These are phyloP conservation scores for Quercus lobata DNA, from an alignment of 331 rosid genomes.

Conservation along the genomic window DNA sequence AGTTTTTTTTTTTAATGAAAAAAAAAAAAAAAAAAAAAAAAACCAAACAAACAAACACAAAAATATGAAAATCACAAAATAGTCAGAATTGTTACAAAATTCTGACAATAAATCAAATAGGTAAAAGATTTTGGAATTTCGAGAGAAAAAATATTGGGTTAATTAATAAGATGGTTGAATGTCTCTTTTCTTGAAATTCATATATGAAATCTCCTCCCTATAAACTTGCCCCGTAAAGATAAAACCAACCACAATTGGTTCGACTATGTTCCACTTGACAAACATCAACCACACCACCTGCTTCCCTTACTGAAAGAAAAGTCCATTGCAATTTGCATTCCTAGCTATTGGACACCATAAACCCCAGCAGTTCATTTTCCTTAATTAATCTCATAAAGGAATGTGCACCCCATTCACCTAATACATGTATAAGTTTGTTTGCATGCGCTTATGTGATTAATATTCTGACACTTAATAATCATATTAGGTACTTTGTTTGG, in stretches of 20 bases:
- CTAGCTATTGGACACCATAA: neutral
- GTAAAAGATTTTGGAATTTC: neutral
- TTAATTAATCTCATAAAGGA: too few species aligned
- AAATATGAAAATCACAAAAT: too few species aligned
- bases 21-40: neutral
- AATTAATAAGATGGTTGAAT: neutral
- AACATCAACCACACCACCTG: neutral
- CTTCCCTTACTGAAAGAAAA: neutral
- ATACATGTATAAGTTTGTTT: too few species aligned
- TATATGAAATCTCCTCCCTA: neutral
- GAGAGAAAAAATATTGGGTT: neutral
- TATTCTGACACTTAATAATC: too few species aligned
- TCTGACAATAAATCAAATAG: neutral
- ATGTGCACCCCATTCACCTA: too few species aligned
- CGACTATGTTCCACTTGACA: neutral
- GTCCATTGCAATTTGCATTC: neutral
- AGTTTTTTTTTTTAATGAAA: too few species aligned
- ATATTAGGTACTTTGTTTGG: too few species aligned
- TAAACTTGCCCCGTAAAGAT: constrained; percentile 6
- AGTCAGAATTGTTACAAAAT: too few species aligned
- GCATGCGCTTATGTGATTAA: too few species aligned
- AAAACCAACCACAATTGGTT: neutral
- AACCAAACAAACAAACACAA: neutral
- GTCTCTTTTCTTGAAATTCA: neutral
- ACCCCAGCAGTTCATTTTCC: too few species aligned